Percentiles rank a stretch among this genome's conserved stretches.
phyloP scores from a whole-genome alignment of 2,329 filamentous ascomycete species.

The Lasiodiplodia sp. region DNA sequence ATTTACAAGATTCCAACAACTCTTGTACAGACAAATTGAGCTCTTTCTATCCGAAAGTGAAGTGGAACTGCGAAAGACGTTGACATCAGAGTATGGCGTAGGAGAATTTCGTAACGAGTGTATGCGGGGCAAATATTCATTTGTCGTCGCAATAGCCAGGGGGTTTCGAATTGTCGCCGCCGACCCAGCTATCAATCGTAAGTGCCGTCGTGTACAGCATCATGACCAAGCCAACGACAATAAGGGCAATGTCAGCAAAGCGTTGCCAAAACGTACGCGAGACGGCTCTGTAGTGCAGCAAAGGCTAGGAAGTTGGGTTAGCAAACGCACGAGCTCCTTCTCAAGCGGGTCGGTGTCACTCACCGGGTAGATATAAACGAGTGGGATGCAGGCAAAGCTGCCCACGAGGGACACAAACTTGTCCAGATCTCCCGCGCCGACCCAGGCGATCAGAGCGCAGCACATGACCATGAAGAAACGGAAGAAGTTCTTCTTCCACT shows the following conservation, averaged over 20 bases:
- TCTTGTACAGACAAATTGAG: neutral
- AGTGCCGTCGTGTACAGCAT: conserved; percentile 92
- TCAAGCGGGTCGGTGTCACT: conserved; percentile 50
- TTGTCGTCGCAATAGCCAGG: conserved; percentile 69
- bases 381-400: conserved; percentile 95
- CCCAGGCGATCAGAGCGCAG: conserved; percentile 89
- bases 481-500: conserved; percentile 99
- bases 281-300: conserved; percentile 86
- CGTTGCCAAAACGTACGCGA: conserved; percentile 73
- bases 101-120: neutral
- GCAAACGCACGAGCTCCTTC: conserved; percentile 30
- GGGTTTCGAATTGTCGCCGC: conserved; percentile 58
- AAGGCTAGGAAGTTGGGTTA: conserved; percentile 67
- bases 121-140: neutral
- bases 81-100: neutral
- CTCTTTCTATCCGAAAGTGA: neutral
- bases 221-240: conserved; percentile 81
- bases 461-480: conserved; percentile 90
- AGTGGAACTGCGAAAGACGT: neutral
- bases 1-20: conserved; percentile 2
- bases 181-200: conserved; percentile 87
- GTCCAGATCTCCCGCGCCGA: conserved; percentile 89
- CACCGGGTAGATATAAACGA: conserved; percentile 98
- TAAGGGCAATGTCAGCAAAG: conserved; percentile 75
- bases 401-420: conserved; percentile 97